Base-by-base conservation (phyloP, 257 asterid genomes). In the Solanum virginianum region DNA sequence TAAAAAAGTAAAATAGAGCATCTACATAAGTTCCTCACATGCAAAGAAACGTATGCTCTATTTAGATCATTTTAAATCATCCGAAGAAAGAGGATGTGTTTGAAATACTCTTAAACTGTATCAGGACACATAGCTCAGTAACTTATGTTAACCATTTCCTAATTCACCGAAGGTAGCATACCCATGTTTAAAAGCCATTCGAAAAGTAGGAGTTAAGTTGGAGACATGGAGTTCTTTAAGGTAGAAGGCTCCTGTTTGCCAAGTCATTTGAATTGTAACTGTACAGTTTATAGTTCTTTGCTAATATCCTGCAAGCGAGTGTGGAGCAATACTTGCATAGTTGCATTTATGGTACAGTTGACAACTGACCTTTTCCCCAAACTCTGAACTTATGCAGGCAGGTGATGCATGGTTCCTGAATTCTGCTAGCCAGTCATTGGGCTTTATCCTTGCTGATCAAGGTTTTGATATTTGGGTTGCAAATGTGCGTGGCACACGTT, bases 391-490 rank as follows among this genome's bases (percentile, higher is more conserved):
- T 55, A 47, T 87, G 90, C 93, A 97, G 99, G 96, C 95, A 69
- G 99, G 98, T 87, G 99, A 97, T 88, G 97, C 98, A 10, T 95
- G 98, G 98, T 97, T 97, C 92, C 51, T 97, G 96, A 91, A 97
- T 88, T 90, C 98, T 62, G 89, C 90, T 60, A 87, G 88, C 85
- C 92, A 95, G 74, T 94, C 99, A n/a, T 86, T 95, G 89, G 99
- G 99, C 53, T 97, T 95, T 89, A 88, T 97, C 88, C 99, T 95
- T 89, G 98, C 99, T 80, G 89, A 92, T 90, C 92, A 84, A 20
- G 99, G 98, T 55, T 97, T 90, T 89, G 99, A 97, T 92, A 98
- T 97, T 55, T 97, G 98, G 99, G 98, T 92, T 88, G 99, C 97
- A 86, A 97, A 93, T 88, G 99, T 95, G 85, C 98, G 99, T 45